A percentile compares a stretch with the other conserved stretches of the same genome.
Evolutionary conservation across 1,284 basidiomycete species (phyloP).

Genomic region (Cerrena zonata): DNA sequence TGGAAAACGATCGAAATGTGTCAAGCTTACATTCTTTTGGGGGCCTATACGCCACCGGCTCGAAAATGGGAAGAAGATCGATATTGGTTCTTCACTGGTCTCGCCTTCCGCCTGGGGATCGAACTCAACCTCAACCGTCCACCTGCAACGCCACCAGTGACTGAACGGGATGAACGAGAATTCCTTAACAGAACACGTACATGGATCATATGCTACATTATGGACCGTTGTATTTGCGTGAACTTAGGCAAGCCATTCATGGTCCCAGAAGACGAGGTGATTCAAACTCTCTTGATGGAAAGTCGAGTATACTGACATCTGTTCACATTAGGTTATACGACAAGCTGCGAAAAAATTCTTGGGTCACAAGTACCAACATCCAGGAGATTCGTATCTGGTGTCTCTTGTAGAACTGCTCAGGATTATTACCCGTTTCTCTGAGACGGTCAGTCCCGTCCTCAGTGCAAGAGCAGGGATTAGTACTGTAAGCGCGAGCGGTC

Average conservation of each 20-base stretch:
- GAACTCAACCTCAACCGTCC: conserved; percentile 42
- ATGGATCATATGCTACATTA: conserved; percentile 43
- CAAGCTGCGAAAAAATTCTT: conserved; percentile 22
- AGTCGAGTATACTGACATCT: conserved; percentile 4
- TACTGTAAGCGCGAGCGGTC: background rate
- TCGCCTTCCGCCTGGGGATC: conserved; percentile 36
- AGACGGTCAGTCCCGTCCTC: conserved; percentile 5
- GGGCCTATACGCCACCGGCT: conserved; percentile 29
- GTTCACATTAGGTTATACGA: conserved; percentile 23
- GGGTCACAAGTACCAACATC: conserved; percentile 23
- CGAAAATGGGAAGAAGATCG: conserved; percentile 32
- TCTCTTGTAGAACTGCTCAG: conserved; percentile 28
- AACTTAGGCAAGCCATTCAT: conserved; percentile 44
- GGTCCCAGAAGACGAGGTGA: conserved; percentile 38
- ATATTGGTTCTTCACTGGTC: conserved; percentile 30
- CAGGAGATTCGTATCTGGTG: conserved; percentile 25
- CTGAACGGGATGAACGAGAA: conserved; percentile 38
- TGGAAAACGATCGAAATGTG: conserved; percentile 33
- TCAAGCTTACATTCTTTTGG: conserved; percentile 32
- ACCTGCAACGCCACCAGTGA: conserved; percentile 25
- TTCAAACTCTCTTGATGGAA: background rate
- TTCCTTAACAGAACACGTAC: conserved; percentile 41
- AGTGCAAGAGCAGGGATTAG: background rate
- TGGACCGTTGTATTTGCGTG: conserved; percentile 39
- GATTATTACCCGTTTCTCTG: conserved; percentile 29